A percentile compares a stretch with the other conserved stretches of the same genome.
Evolutionary conservation across 2,329 filamentous ascomycete genomes (phyloP).

Genomic region (Blastomyces silverae): DNA sequence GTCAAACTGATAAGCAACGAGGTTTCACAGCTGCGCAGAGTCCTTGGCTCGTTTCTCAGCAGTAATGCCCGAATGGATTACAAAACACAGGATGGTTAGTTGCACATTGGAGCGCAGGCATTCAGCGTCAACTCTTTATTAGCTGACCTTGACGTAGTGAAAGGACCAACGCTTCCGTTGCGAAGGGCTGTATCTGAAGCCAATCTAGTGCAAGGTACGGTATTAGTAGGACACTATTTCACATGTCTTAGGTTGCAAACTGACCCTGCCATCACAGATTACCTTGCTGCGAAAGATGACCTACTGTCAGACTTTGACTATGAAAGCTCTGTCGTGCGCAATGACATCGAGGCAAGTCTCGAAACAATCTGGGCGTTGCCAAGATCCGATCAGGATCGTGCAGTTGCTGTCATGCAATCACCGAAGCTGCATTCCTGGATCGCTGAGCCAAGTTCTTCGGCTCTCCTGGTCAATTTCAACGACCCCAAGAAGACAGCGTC

Average conservation of each 20-base stretch:
- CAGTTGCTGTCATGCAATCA: constrained; percentile 10
- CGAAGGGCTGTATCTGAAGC: constrained; percentile 7
- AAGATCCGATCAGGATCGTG: constrained; percentile 8
- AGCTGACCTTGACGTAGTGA: not conserved
- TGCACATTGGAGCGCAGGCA: not conserved
- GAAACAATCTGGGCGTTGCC: constrained; percentile 3
- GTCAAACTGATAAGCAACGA: constrained; percentile 5
- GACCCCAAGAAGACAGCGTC: constrained; percentile 6
- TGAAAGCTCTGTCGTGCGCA: constrained; percentile 6
- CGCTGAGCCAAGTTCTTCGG: constrained; percentile 2
- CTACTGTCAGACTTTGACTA: constrained; percentile 3
- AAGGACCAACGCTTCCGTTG: constrained; percentile 5
- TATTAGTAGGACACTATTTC: not conserved
- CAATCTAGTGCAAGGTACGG: constrained; percentile 6
- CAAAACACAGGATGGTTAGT: constrained; percentile 7
- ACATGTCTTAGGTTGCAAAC: not conserved
- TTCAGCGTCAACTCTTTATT: not conserved
- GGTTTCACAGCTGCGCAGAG: constrained; percentile 8
- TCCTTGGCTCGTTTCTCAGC: constrained; percentile 6
- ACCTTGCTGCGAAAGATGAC: constrained; percentile 2
- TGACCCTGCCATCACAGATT: constrained; percentile 2
- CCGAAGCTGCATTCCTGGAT: constrained; percentile 12
- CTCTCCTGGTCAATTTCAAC: constrained; percentile 12
- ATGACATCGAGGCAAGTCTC: constrained; percentile 3
- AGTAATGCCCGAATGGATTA: constrained; percentile 11